phyloP scores from a whole-genome alignment of 176 grass and related monocot species.

The Oropetium thomaeum region DNA sequence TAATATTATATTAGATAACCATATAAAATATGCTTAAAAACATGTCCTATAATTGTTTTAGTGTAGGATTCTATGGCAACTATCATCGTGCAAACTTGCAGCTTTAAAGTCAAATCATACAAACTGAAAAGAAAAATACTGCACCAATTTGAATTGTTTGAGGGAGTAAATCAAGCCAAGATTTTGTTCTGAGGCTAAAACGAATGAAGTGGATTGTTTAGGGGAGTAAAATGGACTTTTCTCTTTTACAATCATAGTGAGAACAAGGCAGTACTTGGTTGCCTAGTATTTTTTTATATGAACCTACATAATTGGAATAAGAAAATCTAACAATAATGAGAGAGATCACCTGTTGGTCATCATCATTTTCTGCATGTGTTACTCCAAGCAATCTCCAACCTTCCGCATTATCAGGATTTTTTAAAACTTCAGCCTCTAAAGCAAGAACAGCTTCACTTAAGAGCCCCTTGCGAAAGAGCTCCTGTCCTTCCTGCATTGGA shows the following conservation, averaged over 20 bases:
- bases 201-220: no score
- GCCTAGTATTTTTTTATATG: background rate
- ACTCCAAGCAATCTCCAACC: conserved; percentile 94
- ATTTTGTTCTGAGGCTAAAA: no score
- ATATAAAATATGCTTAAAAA: no score
- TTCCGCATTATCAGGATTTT: conserved; percentile 95
- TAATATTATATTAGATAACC: no score
- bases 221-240: no score
- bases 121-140: no score
- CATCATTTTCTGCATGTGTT: conserved; percentile 99
- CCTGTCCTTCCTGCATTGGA: conserved; percentile 96
- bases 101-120: no score
- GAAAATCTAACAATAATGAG: background rate
- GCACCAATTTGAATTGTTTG: no score
- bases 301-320: conserved; percentile 11
- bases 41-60: no score
- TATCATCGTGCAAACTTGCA: no score
- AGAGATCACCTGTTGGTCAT: conserved; percentile 84
- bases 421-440: conserved; percentile 97
- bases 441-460: conserved; percentile 99
- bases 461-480: conserved; percentile 92
- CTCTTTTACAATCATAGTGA: background rate
- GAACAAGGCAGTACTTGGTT: background rate
- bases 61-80: no score
- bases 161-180: no score